Evolutionary conservation across 257 asterid genomes (phyloP), one percentile per base, ranked within the genome.

Genomic region (Fraxinus quadrangulata): DNA sequence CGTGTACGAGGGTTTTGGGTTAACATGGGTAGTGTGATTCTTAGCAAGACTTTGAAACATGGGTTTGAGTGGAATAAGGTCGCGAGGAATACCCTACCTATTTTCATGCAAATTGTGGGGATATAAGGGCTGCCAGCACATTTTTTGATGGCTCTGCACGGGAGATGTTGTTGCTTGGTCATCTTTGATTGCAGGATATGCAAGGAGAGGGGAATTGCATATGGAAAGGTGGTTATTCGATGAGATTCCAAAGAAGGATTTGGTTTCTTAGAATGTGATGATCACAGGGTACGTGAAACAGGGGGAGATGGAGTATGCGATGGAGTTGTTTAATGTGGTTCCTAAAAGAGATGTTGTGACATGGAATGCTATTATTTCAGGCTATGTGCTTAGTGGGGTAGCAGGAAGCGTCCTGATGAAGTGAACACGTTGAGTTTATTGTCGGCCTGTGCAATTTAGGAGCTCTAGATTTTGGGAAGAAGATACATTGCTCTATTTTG

Each of bases 141-240:
- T 82, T 90, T 67, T 89, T 89, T 79, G 89, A 86, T 79, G 87
- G 40, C 49, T 78, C 61, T 24, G 89, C 85, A 16, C 78, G 68
- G 80, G 85, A 74, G 97, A 87, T 70, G 94, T 87, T n/a, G 97
- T 92, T 75, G 87, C 94, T 74, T 92, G 94, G 96, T 92, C 96
- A 56, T 90, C 97, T 73, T 74, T 92, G 88, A 85, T 91, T 5
- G 91, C 94, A 1, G 94, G 96, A 3, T 90, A 89, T 79, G 92
- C 97, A 7, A 84, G 82, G 72, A 86, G 92, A 79, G 96, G 93
- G 67, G 80, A 88, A n/a, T 84, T 90, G 82, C 69, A 24, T 54
- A 49, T 68, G 81, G 94, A 93, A 0, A 80, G 93, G 84, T 24
- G 12, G 69, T 81, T 90, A 33, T 90, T 92, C 21, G 88, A 89